Base-by-base conservation (phyloP, 2,329 filamentous ascomycete species). In the Diaporthe nobilis region DNA sequence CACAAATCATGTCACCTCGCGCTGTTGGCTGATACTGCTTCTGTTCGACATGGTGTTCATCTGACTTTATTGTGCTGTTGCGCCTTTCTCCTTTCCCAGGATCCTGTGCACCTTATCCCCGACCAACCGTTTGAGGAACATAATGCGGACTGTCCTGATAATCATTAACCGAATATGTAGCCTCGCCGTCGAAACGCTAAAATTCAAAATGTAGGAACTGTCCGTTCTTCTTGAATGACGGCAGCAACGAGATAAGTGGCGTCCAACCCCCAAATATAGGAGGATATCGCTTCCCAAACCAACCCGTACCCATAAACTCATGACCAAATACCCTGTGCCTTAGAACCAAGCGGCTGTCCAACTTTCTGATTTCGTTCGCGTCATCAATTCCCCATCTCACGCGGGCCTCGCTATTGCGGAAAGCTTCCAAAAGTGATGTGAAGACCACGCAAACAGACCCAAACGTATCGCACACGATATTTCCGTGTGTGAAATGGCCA, bases 251-350 rank as follows among this genome's bases (percentile, higher is more conserved):
- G 25, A 75, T 72, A 34, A 75, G 60, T 15, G 73, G 73, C 31
- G 73, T 75, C 73, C 73, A 75, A 1, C 67, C 67, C 34, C 73
- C 67, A 10, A 72, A 75, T 17, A 75, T 49, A 5, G 57, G 73
- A 42, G 73, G 73, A 63, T 58, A 75, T 13, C 73, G 65, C 34
- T 75, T 75, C 12, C 25, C 67, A 55, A 72, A 75, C 47, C 65
- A 63, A 3, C 73, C 73, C 39, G 73, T 42, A 34, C 58, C 57
- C 73, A 75, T 65, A n/a, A 47, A 63, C 8, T 75, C 73, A 12
- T 75, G 67, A n/a, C 37, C 25, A n/a, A 55, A 75, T 71, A 75
- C 37, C 65, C 57, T 55, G 37, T 63, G 9, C 34, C 73, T 42
- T 20, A 75, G 39, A 3, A 75, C 73, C 65, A 71, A 7, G 9